Percentiles rank a stretch among this genome's conserved stretches.
phyloP scores from a whole-genome alignment of 1,139 yeast genomes.

The Yamadazyma songkhlaensis region DNA sequence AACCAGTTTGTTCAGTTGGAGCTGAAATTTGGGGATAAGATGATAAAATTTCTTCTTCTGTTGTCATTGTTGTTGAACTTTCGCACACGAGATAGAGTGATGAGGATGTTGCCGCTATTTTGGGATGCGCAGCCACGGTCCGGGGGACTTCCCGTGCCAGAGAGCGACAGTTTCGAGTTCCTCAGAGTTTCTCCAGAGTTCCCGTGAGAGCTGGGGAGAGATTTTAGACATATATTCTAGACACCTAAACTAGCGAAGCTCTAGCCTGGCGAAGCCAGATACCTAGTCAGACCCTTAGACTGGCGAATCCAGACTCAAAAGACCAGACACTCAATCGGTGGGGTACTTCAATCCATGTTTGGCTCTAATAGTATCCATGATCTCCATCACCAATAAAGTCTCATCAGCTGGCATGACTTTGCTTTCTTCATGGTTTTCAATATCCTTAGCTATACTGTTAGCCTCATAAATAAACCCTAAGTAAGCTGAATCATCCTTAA shows the following conservation, averaged over 20 bases:
- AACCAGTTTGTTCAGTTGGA: constrained; percentile 63
- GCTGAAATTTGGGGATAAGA: constrained; percentile 72
- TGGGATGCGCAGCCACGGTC: background rate
- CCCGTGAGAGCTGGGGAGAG: no score
- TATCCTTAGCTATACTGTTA: constrained; percentile 45
- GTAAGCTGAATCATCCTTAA: constrained; percentile 28
- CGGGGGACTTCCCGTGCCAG: no score
- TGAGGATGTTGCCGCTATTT: constrained; percentile 1
- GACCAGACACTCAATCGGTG: constrained; percentile 22
- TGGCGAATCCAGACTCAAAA: no score
- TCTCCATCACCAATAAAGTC: constrained; percentile 39
- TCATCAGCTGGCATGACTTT: constrained; percentile 41
- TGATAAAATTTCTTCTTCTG: constrained; percentile 31
- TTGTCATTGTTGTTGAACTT: constrained; percentile 2
- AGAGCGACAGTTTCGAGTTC: no score
- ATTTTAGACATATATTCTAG: no score
- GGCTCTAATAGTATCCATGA: constrained; percentile 43
- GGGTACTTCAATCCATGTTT: constrained; percentile 43
- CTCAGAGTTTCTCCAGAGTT: no score
- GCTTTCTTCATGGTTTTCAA: constrained; percentile 34
- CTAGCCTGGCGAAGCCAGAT: no score
- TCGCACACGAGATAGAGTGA: constrained; percentile 1
- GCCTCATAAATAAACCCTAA: constrained; percentile 54
- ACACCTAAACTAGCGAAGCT: no score
- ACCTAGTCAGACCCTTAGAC: no score